Evolutionary conservation across 768 basidiomycete genomes (phyloP), one percentile per base, ranked within the genome.

Genomic region (Rhodosporidiobolus odoratus): DNA sequence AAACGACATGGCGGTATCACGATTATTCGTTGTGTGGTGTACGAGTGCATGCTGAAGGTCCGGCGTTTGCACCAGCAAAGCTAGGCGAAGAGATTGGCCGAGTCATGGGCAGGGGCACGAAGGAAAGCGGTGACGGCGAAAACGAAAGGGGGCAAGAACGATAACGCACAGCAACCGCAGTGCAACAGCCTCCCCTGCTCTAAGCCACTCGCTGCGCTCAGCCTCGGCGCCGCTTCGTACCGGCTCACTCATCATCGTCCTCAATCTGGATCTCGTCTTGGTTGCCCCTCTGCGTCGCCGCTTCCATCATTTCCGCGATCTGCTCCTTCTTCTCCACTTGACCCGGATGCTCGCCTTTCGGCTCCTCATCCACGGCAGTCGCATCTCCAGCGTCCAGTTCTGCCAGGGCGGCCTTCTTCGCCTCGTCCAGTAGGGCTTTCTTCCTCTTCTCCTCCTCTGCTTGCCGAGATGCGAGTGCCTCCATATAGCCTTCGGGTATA

Each of bases 401-500:
- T 4, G 48, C 50, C n/a, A 70, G 52, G 25, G 66, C 69, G 35
- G 61, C 57, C 17, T 25, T n/a, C 48, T 74, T 70, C 32, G 71
- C 71, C 23, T 34, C 57, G 12, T 23, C 62, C n/a, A 52, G 53
- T 32, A 37, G 56, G 16, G 21, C 38, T 30, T 45, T 53, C 47
- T 58, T 37, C 12, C 27, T 9, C 41, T 58, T 43, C n/a, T 21
- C 40, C 9, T 48, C 61, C 35, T 48, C 53, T 19, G 56, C 61
- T 12, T 66, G 48, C 2, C n/a, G 58, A 4, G 60, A 54, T 16
- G 37, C 54, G 34, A 71, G 48, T 40, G 62, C 58, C 25, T 60
- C 71, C 4, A 48, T 19, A 66, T 71, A 75, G 2, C 65, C 75
- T 9, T 43, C 65, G 16, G 81, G 81, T 10, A 79, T 73, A 8